Conservation (phyloP, 2,329 filamentous ascomycete genomes). For the Alternaria angustiovoidea region DNA sequence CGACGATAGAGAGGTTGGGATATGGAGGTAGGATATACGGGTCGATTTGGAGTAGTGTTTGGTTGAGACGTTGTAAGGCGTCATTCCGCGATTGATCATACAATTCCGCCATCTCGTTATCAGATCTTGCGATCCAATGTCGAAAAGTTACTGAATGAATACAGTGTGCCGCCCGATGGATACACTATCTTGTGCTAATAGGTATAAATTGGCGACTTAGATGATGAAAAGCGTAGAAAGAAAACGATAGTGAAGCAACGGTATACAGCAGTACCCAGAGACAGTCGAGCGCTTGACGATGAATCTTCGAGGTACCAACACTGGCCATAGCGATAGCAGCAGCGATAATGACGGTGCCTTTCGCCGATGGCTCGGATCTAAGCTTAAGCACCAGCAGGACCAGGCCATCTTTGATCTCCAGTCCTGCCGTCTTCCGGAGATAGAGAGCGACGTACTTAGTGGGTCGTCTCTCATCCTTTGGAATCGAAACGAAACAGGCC, state of each 20-base stretch:
- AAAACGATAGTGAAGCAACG: slow-evolving; percentile 26
- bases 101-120: slow-evolving; percentile 33
- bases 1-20: slow-evolving; percentile 65
- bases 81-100: slow-evolving; percentile 39
- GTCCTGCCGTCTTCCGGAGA: slow-evolving; percentile 11
- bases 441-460: slow-evolving; percentile 13
- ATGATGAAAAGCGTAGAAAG: slow-evolving; percentile 19
- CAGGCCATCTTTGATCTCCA: slow-evolving; percentile 12
- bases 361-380: slow-evolving; percentile 51
- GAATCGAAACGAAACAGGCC: slow-evolving; percentile 4
- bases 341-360: slow-evolving; percentile 6
- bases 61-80: slow-evolving; percentile 46
- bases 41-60: slow-evolving; percentile 50
- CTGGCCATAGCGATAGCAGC: slow-evolving; percentile 21
- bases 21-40: slow-evolving; percentile 50
- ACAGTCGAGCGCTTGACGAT: slow-evolving; percentile 22
- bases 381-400: slow-evolving; percentile 9
- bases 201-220: slow-evolving; percentile 22
- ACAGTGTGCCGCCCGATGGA: not conserved
- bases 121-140: not conserved
- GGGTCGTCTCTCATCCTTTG: slow-evolving; percentile 1
- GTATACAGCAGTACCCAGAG: slow-evolving; percentile 32
- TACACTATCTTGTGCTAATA: slow-evolving; percentile 13
- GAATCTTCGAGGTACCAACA: slow-evolving; percentile 14
- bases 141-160: not conserved